These are phyloP conservation scores for Plasmodium adleri DNA, from an alignment of 169 alveolate species.

Conservation along the genomic window DNA sequence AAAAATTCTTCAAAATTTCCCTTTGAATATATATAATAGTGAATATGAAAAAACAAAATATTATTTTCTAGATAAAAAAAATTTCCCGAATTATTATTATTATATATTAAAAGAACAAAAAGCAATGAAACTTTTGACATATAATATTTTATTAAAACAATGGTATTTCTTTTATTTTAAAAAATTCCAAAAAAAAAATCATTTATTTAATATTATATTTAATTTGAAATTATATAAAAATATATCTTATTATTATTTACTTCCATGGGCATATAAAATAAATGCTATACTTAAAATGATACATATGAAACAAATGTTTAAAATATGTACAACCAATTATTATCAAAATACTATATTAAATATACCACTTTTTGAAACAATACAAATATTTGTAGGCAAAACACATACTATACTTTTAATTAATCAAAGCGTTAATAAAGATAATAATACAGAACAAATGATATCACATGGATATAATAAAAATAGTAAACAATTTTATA, in stretches of 20 bases:
- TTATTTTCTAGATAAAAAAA: constrained; percentile 57
- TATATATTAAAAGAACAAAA: constrained; percentile 66
- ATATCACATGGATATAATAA: not conserved
- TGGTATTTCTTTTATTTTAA: constrained; percentile 75
- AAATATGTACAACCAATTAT: constrained; percentile 21
- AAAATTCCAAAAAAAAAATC: constrained; percentile 74
- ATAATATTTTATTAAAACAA: constrained; percentile 70
- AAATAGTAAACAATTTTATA: constrained; percentile 21
- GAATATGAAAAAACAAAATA: constrained; percentile 60
- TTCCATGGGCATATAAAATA: constrained; percentile 77
- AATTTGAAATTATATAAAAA: constrained; percentile 72
- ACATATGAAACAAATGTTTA: constrained; percentile 73
- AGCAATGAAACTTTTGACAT: constrained; percentile 65
- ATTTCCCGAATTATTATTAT: constrained; percentile 70
- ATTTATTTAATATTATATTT: constrained; percentile 70
- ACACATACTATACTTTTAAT: constrained; percentile 70
- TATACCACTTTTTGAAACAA: constrained; percentile 68
- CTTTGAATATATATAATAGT: constrained; percentile 38
- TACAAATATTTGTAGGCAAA: constrained; percentile 72
- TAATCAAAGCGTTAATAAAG: constrained; percentile 25
- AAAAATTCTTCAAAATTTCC: constrained; percentile 14
- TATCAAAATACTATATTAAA: constrained; percentile 8
- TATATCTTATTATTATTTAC: constrained; percentile 51
- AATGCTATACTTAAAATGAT: constrained; percentile 58
- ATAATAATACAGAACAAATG: not conserved